Evolutionary conservation across 2,329 filamentous ascomycete species (phyloP), one percentile per base, ranked within the genome.

Genomic region (Gyromitra esculenta): DNA sequence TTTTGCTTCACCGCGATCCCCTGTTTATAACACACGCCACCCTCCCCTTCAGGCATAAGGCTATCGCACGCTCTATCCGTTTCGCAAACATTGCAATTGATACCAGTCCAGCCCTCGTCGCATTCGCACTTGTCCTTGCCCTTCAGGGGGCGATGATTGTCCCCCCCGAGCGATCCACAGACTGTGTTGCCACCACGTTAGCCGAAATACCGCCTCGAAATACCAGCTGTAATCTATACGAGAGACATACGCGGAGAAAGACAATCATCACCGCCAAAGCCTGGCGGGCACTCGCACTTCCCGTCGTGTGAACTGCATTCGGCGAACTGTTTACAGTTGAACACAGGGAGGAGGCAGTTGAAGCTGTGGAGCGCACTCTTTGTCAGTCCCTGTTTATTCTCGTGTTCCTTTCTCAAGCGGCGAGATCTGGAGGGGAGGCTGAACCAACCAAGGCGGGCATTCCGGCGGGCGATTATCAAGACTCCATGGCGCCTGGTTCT

Each of bases 61-160:
- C 92, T 90, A 82, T 96, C 89, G 82, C 96, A 99, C 15, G 92
- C 94, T 80, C 91, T 86, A 83, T 98, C 88, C 2, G 90, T 89
- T 77, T 91, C 90, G 84, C 96, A 99, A 73, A 99, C 93, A 81
- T 96, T 99, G 88, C 96, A 99, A 86, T 99, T 99, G 85, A 99
- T 95, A 79, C 96, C 96, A 52, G 89, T 89, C 96, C 96, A 99
- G 72, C 96, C 96, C 48, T 97, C 92, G 82, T 94, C 91, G 84
- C 96, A 99, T 54, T 93, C 86, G 85, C 96, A 99, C 52, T 87
- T 85, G 74, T 90, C 87, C 78, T 89, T 90, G 67, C 89, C 85
- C 82, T 96, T 89, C 82, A 92, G 90, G 25, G 91, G 89, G 80
- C 96, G 89, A 81, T 98, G 90, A 80, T 88, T 88, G 79, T 94